Base-by-base conservation (phyloP, 257 asterid species). In the Haberlea rhodopensis region DNA sequence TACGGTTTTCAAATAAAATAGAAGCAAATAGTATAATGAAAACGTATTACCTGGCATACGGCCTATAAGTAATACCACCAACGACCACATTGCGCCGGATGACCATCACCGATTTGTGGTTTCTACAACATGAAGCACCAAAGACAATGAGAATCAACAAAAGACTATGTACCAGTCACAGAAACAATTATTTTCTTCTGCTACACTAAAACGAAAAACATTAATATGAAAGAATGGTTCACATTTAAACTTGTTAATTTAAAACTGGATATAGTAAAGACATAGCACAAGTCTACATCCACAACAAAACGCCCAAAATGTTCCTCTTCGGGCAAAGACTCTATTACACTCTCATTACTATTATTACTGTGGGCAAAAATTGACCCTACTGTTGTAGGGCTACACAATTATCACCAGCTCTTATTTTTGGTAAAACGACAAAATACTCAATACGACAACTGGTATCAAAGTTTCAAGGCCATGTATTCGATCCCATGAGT, bases 21-120 rank as follows among this genome's bases (percentile, higher is more conserved):
- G 70, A 53, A 67, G 63, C 68, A 55, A 20, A 59, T 28, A 65
- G 57, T n/a, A 51, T 28, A 73, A 45, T 25, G 40, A 43, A 69
- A 5, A 40, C 48, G 4, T 40, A 54, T 67, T 74, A 94, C 99
- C 97, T 87, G 74, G 60, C 43, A 77, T 90, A 86, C 43, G 99
- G 99, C 18, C 97, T 91, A 78, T 90, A 94, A 40, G 99, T 94
- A 72, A 94, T 94, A 62, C 99, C 99, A 73, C 99, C 99, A 67
- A 94, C 95, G 24, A 94, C 99, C 58, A n/a, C 72, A 73, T 84
- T 83, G 63, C 80, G 82, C 66, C 99, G 80, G 70, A 88, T 71
- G 66, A 87, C 97, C 97, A 94, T 90, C 68, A 90, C 90, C 23
- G 99, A 90, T 79, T 94, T 94, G 84, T 94, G 99, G 70, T 60